These are phyloP conservation scores for Phialophora chinensis DNA, from an alignment of 2,329 filamentous ascomycete genomes.

Conservation along the genomic window DNA sequence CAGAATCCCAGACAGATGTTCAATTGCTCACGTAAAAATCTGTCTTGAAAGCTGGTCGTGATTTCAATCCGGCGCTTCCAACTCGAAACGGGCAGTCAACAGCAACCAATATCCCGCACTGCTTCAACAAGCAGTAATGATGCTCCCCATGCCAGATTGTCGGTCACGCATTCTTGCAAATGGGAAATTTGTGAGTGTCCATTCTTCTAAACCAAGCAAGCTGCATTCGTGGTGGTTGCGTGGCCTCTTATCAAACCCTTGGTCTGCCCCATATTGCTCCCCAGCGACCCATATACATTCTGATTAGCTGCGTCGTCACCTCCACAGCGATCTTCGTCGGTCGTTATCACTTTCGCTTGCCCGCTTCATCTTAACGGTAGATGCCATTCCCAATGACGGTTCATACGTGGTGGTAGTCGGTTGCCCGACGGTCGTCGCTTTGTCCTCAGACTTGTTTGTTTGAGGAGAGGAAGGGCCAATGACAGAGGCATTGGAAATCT, in stretches of 20 bases:
- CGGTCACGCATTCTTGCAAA: background rate
- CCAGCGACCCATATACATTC: background rate
- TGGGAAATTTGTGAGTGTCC: background rate
- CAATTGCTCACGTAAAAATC: background rate
- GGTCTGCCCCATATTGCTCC: background rate
- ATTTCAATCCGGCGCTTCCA: background rate
- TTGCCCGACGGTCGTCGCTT: constrained; percentile 4
- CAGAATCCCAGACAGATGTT: background rate
- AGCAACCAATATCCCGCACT: background rate
- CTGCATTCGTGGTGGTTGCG: background rate
- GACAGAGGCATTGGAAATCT: background rate
- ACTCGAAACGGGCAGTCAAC: background rate
- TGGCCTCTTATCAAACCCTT: constrained; percentile 5
- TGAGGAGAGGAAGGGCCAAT: constrained; percentile 23
- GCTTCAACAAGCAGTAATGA: background rate
- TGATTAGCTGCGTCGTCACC: constrained; percentile 4
- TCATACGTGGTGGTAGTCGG: constrained; percentile 6
- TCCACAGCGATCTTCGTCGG: background rate
- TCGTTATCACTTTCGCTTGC: constrained; percentile 9
- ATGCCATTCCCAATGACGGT: constrained; percentile 1
- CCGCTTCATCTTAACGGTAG: constrained; percentile 5
- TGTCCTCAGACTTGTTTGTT: constrained; percentile 18
- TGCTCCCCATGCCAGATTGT: background rate
- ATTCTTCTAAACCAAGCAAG: background rate
- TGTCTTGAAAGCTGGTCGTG: background rate